Base-by-base conservation (phyloP, 176 grass and related monocot genomes). In the Phoenix roebelenii region DNA sequence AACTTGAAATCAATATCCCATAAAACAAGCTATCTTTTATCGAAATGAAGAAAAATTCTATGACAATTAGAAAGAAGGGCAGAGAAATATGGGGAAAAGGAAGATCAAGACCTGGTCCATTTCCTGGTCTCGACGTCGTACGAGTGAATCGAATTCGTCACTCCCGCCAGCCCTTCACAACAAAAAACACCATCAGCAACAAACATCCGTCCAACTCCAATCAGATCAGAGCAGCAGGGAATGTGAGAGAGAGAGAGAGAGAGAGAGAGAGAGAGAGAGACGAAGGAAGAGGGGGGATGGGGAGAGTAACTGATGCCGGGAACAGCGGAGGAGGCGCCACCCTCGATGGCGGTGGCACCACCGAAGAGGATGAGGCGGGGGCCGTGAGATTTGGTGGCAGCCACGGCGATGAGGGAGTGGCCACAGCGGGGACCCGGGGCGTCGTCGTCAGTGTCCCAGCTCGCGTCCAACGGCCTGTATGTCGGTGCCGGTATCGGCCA, bases 291-390 rank as follows among this genome's bases (percentile, higher is more conserved):
- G 25, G 25, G 60, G 18, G n/a, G 25, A 57, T 3, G 53, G 49
- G 19, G 50, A 15, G 5, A 4, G 39, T 78, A 70, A 98, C 93
- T 90, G 81, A 98, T 92, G 69, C 87, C 93, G 15, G 93, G 84
- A 15, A 88, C 69, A 17, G 77, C 71, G 19, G 81, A 67, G 54
- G 83, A 82, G 0, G 60, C 80, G 71, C 83, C 77, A 65, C 78
- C 79, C 72, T 92, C 93, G 69, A 98, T 92, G 81, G 84, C 81
- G 18, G 93, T 98, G 70, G 87, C 87, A 49, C 93, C 93, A 25
- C 93, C 93, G 70, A 98, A 98, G 59, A 98, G 93, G 76, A 98
- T 89, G 63, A 98, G 87, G 23, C 93, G 84, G 49, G 79, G 87
- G 22, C 93, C 93, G 66, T 83, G 93, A 7, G 50, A 70, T 73